Conservation (phyloP, 208 protist genomes). For the Acanthamoeba castellanii region DNA sequence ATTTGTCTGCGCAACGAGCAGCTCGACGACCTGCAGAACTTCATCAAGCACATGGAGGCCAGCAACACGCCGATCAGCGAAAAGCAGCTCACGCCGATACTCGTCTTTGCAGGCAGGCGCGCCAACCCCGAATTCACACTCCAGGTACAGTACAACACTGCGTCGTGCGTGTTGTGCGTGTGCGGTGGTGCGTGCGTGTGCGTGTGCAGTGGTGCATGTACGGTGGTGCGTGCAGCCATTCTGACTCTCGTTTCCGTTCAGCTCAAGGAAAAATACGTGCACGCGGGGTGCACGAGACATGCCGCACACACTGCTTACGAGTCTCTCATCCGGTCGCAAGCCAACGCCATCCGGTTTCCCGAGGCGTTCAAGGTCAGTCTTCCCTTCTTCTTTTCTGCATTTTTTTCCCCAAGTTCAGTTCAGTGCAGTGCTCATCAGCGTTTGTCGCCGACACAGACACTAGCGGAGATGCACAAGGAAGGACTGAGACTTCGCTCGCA, state of each 20-base stretch:
- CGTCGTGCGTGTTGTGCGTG: too few species aligned
- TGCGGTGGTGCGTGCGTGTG: too few species aligned
- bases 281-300: neutral
- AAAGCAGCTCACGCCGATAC: neutral
- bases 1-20: constrained; percentile 11
- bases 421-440: too few species aligned
- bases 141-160: neutral
- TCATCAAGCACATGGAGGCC: neutral
- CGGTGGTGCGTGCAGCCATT: too few species aligned
- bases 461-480: neutral
- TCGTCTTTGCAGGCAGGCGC: neutral
- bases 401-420: too few species aligned
- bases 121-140: neutral
- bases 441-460: neutral
- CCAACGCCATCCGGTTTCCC: neutral
- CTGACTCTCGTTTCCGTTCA: neutral
- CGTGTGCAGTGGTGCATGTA: too few species aligned
- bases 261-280: neutral
- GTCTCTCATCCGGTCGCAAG: neutral
- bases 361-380: neutral
- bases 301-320: neutral
- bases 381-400: too few species aligned
- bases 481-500: neutral
- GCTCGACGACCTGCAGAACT: neutral
- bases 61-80: neutral